Base-by-base conservation (phyloP, 305 asterid genomes). In the Fraxinus paxiana region DNA sequence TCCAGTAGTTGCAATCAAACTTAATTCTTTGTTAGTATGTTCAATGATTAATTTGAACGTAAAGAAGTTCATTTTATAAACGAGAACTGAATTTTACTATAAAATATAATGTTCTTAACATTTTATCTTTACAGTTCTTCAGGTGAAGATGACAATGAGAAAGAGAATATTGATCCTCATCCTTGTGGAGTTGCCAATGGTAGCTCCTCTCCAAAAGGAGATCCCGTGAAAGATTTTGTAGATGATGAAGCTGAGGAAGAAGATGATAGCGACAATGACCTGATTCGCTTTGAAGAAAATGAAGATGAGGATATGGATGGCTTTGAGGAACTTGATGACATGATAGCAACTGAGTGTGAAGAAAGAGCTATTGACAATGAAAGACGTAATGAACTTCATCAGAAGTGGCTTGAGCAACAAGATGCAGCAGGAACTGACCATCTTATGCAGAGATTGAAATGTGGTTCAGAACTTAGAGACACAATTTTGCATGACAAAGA, bases 221-320 rank as follows among this genome's bases (percentile, higher is more conserved):
- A 92, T 79, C 94, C 91, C 59, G 93, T 91, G 71, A 92, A 91
- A 83, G 87, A 84, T 81, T 93, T 95, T 87, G 83, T 95, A 46
- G 98, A 95, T 67, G 98, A 93, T 63, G 98, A 95, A 88, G 98
- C 98, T 24, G 97, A 90, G 89, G 98, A 92, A 85, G 98, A 94
- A 85, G 94, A 91, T 82, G 97, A 92, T 79, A 87, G 98, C 85
- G 98, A 95, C 76, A 80, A 91, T 81, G 98, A 92, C 83, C 88
- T 85, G 48, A 41, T 34, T 38, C 86, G 87, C 76, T 88, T 89
- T 67, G 82, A 83, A 80, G 97, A 92, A 81, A 89, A 87, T 65
- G 98, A 92, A 28, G 94, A 88, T 71, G 97, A 90, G 79, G 94
- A 91, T 80, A 80, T 82, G 81, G 97, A 90, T 54, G 97, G 91